Evolutionary conservation across 768 basidiomycete genomes (phyloP).

Genomic region (Termitomyces sp.): DNA sequence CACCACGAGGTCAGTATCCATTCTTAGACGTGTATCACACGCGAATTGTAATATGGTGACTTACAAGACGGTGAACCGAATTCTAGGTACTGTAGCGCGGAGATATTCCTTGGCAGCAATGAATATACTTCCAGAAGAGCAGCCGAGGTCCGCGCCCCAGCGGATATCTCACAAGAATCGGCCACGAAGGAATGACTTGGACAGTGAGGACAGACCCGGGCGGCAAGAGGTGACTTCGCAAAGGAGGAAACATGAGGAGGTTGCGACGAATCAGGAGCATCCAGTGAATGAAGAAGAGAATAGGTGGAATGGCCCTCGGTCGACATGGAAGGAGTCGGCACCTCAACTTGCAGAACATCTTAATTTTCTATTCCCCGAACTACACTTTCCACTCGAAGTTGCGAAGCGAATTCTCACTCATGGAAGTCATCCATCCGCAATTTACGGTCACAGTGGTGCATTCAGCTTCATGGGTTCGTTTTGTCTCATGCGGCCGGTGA

Average conservation of each 20-base stretch:
- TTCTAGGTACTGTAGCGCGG: slow-evolving; percentile 15
- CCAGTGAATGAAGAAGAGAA: slow-evolving; percentile 3
- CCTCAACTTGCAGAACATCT: slow-evolving; percentile 42
- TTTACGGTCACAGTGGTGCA: slow-evolving; percentile 66
- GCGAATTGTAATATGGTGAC: slow-evolving; percentile 7
- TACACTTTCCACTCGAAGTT: slow-evolving; percentile 67
- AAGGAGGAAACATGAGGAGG: not conserved
- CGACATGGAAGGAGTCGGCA: slow-evolving; percentile 12
- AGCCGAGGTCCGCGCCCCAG: slow-evolving; percentile 9
- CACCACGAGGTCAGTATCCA: slow-evolving; percentile 12
- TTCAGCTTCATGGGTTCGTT: slow-evolving; percentile 67
- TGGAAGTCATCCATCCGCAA: slow-evolving; percentile 62
- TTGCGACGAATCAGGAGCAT: not conserved
- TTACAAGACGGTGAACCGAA: not conserved
- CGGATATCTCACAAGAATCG: slow-evolving; percentile 6
- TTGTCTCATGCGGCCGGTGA: slow-evolving; percentile 43
- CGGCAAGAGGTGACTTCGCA: not conserved
- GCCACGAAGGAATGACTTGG: slow-evolving; percentile 3
- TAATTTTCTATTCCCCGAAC: slow-evolving; percentile 47
- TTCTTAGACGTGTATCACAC: slow-evolving; percentile 1
- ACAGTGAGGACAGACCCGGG: not conserved
- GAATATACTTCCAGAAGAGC: slow-evolving; percentile 16
- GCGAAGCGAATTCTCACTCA: slow-evolving; percentile 76
- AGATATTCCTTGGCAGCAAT: slow-evolving; percentile 23
- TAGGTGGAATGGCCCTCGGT: slow-evolving; percentile 8